Evolutionary conservation across 306 rosid genomes (phyloP), one percentile per base, ranked within the genome.

Genomic region (Bauhinia variegata): DNA sequence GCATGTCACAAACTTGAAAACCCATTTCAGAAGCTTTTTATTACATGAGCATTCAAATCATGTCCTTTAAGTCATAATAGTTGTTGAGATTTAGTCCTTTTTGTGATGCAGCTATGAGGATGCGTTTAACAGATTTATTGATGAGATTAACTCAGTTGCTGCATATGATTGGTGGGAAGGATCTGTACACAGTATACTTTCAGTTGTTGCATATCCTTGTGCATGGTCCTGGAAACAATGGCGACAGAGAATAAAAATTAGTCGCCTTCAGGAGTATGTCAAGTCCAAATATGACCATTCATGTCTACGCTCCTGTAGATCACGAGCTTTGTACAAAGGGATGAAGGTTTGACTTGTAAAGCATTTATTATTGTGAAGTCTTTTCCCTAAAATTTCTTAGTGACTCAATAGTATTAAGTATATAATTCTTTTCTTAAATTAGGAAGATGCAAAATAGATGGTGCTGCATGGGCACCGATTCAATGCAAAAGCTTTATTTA

Each of bases 131-230:
- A 89, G 98, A 79, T 92, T 92, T 68, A 92, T 92, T 38, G 98
- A 92, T 78, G 98, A 86, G 77, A 76, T 92, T 70, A 92, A 92
- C 72, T 92, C 95, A 14, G 98, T 92, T 30, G 84, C 96, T 68
- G 98, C 98, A 50, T 92, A 89, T 82, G 93, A 92, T 79, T 92
- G 98, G 98, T 92, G 98, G 98, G 98, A 92, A 74, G 98, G 98
- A 68, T 92, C 98, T 23, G 96, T 92, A 47, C 91, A 92, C 71
- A 89, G 92, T 73, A 92, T 92, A 79, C 98, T 92, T 78, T 92
- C 92, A 14, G 82, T 92, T 73, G 80, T 89, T 37, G 98, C 95
- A 60, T 92, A 87, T 86, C 98, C 98, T 68, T 92, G 98, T 78
- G 96, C 98, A 68, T 92, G 98, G 98, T 85, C 98, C 70, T 92